Percentiles rank a stretch among this genome's conserved stretches.
Evolutionary conservation across 2,329 filamentous ascomycete genomes (phyloP).

Genomic region (Aspergillus candidus): DNA sequence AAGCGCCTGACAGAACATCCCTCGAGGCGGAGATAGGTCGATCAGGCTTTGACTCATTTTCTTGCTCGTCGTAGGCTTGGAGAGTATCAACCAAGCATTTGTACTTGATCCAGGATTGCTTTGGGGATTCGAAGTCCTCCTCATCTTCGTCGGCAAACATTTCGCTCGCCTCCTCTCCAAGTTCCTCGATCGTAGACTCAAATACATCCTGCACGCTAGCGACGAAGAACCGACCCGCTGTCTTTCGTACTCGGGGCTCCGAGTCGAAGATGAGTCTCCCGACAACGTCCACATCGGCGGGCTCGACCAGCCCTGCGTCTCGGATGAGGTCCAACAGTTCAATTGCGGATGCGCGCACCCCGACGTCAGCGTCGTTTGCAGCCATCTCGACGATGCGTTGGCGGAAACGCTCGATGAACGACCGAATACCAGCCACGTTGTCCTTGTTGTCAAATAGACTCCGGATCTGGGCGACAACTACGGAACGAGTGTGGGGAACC

Average conservation of each 20-base stretch:
- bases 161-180: slow-evolving; percentile 76
- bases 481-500: slow-evolving; percentile 66
- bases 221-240: slow-evolving; percentile 84
- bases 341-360: slow-evolving; percentile 73
- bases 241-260: slow-evolving; percentile 76
- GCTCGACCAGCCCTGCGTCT: slow-evolving; percentile 79
- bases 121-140: slow-evolving; percentile 66
- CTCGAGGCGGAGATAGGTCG: slow-evolving; percentile 19
- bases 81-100: slow-evolving; percentile 86
- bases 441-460: slow-evolving; percentile 74
- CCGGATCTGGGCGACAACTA: slow-evolving; percentile 76
- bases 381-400: slow-evolving; percentile 88
- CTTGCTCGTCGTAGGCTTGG: slow-evolving; percentile 69
- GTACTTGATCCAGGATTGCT: slow-evolving; percentile 79
- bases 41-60: slow-evolving; percentile 28
- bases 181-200: slow-evolving; percentile 71
- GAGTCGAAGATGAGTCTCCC: slow-evolving; percentile 85
- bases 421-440: slow-evolving; percentile 68
- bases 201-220: slow-evolving; percentile 79
- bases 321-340: slow-evolving; percentile 76
- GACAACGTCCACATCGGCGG: slow-evolving; percentile 81
- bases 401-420: slow-evolving; percentile 90
- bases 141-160: slow-evolving; percentile 66
- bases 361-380: slow-evolving; percentile 72
- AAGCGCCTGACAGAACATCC: slow-evolving; percentile 51